Conservation (phyloP, 345 rosid species). For the Eucalyptus sp. region DNA sequence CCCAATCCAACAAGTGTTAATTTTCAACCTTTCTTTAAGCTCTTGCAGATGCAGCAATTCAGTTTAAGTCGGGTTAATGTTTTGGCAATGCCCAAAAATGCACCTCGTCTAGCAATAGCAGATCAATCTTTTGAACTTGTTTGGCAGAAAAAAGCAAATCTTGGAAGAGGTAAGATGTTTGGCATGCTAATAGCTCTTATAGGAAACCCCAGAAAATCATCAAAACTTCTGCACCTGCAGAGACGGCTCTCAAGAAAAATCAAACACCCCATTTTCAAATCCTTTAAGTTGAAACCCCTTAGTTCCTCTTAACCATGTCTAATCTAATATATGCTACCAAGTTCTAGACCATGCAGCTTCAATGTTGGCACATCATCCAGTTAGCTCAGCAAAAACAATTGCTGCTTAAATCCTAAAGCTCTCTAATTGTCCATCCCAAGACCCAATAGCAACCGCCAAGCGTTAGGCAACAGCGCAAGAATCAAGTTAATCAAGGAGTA, state of each 20-base stretch:
- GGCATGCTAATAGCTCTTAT: background rate
- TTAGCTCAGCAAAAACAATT: background rate
- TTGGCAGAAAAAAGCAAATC: background rate
- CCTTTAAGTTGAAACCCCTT: background rate
- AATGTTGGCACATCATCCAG: background rate
- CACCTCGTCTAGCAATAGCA: background rate
- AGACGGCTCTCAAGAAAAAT: background rate
- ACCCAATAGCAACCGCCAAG: background rate
- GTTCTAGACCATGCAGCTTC: background rate
- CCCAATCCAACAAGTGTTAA: background rate
- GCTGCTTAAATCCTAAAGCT: background rate
- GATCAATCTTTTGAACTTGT: background rate
- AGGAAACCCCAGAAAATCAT: background rate
- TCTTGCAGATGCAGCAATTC: background rate
- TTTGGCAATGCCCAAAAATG: background rate
- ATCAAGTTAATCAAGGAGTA: background rate
- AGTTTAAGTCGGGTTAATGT: background rate
- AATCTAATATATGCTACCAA: background rate
- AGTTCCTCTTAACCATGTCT: background rate
- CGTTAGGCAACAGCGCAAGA: background rate
- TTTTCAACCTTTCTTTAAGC: background rate
- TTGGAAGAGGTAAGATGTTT: background rate
- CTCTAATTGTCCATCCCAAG: background rate
- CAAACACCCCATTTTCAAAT: background rate
- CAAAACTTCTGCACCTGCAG: background rate